Base-by-base conservation (phyloP, 2,329 filamentous ascomycete genomes). In the Lomentospora prolificans region DNA sequence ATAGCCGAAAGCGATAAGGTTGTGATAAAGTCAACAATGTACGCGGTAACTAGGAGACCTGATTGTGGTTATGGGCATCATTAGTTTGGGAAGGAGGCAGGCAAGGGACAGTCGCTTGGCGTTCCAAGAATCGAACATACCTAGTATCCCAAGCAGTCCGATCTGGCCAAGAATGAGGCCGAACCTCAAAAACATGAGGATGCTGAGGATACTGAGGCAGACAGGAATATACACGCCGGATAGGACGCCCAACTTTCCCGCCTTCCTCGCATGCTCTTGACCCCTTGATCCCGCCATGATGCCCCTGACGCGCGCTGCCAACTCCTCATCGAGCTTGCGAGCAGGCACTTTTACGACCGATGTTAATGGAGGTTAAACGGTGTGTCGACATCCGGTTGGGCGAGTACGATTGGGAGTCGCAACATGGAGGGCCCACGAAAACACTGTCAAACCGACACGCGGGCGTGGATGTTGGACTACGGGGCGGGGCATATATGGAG, bases 141-240 rank as follows among this genome's bases (percentile, higher is more conserved):
- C 86, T 66, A 95, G 74, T 69, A 90, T 94, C 52, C 89, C 90
- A 46, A 92, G 60, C 48, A 95, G 75, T 22, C 90, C 90, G 59
- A 86, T 80, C 65, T 92, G 86, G 7, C 89, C 90, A 22, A 95
- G 75, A 57, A 95, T 88, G 63, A 90, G 84, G 22, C 90, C 89
- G 67, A 95, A 95, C 22, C 90, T 82, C 63, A 95, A 75, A 71
- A 95, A 95, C 89, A 95, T 95, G 59, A 95, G 79, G 69, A 95
- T 95, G 63, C 88, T 92, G 61, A 95, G 73, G 44, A 95, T 90
- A 68, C 94, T 95, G 61, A 95, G 75, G 59, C 86, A 91, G n/a
- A 90, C 90, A 1, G 90, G 90, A 14, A 95, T 87, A 67, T 90
- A 95, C 51, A 95, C 87, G 6, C 87, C 87, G 3, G 84, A 88